Evolutionary conservation across 2,329 filamentous ascomycete species (phyloP), one percentile per base, ranked within the genome.

Genomic region (Colletotrichum euphorbiae): DNA sequence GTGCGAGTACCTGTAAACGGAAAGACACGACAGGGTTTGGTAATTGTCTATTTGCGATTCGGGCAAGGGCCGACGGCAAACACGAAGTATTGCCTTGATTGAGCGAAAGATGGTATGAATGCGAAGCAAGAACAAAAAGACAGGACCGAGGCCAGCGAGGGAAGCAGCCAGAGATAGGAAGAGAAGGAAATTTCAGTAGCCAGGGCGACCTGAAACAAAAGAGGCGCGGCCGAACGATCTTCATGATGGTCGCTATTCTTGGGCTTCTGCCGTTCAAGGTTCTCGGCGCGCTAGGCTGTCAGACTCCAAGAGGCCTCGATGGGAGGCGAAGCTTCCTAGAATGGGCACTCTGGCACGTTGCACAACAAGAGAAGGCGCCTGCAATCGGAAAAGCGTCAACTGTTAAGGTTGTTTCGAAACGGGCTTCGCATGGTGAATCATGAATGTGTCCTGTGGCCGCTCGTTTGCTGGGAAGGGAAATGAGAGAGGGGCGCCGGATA

Each of bases 321-420:
- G 36, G 42, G 36, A 40, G 59, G 52, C n/a, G 12, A 64, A 55
- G 42, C 46, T 65, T 65, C 52, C 64, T 54, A 52, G 58, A 58
- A 31, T 45, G 64, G 65, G 21, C 48, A 21, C 11, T 24, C 6
- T 43, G 33, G 24, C 61, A 59, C 46, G 31, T 45, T 60, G 12
- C 24, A 24, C 15, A 12, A n/a, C 46, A 40, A 43, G 51, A 21
- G 43, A 52, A 33, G 24, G 17, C 61, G 36, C 51, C 65, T 56
- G 21, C 33, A 54, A 68, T 21, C 15, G 46, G 60, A 45, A 51
- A 64, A 48, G 61, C 54, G 54, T 48, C 40, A 12, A 48, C 31
- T 52, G 60, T 68, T 68, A 68, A 65, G 61, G 65, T 68, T 68
- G 65, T 68, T 68, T 68, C 54, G 43, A 68, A 68, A 55, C 61